Base-by-base conservation (phyloP, 1,284 basidiomycete species). In the Trichosporon coremiiforme region DNA sequence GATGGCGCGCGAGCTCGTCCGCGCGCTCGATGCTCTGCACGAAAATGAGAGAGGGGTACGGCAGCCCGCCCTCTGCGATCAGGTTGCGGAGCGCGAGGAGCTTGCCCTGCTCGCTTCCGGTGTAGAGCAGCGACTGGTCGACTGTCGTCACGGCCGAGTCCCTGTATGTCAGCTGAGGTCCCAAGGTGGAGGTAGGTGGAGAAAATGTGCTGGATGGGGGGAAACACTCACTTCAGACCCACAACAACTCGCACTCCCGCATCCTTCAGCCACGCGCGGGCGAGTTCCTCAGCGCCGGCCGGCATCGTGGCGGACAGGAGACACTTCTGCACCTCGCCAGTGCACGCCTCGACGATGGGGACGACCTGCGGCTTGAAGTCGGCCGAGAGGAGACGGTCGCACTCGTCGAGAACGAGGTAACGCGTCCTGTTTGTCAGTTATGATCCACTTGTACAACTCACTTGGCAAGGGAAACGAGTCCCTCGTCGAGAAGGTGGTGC, bases 221-320 rank as follows among this genome's bases (percentile, higher is more conserved):
- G 25, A 25, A 25, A 25, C 17, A 86, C 89, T 75, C 74, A 95
- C 94, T 96, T 98, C 66, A 95, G 85, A 31, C 95, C 95, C n/a
- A 97, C 93, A 15, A 98, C 93, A 7, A 96, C 88, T 17, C 95
- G 88, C 64, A 97, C 89, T 8, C 94, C 92, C 73, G 80, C 84
- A 41, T 94, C 87, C 9, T 86, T 86, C 66, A 98, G 87, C 86
- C 95, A 92, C 20, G 87, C 87, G 87, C 94, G 90, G 0, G 94
- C 93, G 47, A 95, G 85, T 79, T 91, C 91, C 82, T 99, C 96
- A 0, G 89, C 91, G 10, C 90, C 89, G 5, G 93, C 90, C 13
- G 95, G 96, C 66, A 99, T 88, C 0, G 96, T 99, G 0, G 96
- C 96, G 72, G 93, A 95, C 82, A 98, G 93, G 38, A 98, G 89